Base-by-base conservation (phyloP, 2,329 filamentous ascomycete genomes). In the Plenodomus biglobosus region DNA sequence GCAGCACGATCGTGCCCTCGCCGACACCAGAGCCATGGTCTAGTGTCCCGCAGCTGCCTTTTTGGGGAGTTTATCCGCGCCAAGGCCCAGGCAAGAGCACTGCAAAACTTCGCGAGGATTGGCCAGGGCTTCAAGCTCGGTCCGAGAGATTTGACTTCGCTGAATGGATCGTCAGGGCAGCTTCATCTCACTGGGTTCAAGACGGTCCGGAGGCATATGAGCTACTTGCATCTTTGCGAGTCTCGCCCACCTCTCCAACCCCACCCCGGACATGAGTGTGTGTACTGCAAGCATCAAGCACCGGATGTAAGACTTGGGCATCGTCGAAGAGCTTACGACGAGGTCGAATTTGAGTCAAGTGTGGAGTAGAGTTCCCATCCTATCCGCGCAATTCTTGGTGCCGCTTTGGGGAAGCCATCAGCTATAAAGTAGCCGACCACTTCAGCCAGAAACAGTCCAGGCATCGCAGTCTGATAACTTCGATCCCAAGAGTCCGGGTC, bases 401-500 rank as follows among this genome's bases (percentile, higher is more conserved):
- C 27, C 27, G 15, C 6, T 24, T 3, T 8, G 27, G 27, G 3
- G 15, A 32, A 32, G 15, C 8, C 27, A 11, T 32, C 8, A 32
- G 27, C 8, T 32, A 32, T 32, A 32, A 32, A 43, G 41, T 30
- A 43, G 41, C n/a, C 24, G 41, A 3, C 32, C 18, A 19, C 34
- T 43, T 30, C 19, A 30, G 15, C 20, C 20, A 32, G 15, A 11
- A 32, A 8, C 27, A 8, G 11, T 10, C 27, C 27, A 39, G 27
- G 20, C 41, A 50, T 39, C 41, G 19, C 45, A 39, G 37, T 24
- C 45, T 36, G 34, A 38, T 37, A 34, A 35, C 45, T 42, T 27
- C 49, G 32, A 36, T 5, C 35, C 40, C 16, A 22, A 40, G 30
- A 34, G 37, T 40, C 18, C 15, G 39, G 30, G 32, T 40, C 37